Evolutionary conservation across 306 rosid species (phyloP), one percentile per base, ranked within the genome.

Genomic region (Fagus sylvatica): DNA sequence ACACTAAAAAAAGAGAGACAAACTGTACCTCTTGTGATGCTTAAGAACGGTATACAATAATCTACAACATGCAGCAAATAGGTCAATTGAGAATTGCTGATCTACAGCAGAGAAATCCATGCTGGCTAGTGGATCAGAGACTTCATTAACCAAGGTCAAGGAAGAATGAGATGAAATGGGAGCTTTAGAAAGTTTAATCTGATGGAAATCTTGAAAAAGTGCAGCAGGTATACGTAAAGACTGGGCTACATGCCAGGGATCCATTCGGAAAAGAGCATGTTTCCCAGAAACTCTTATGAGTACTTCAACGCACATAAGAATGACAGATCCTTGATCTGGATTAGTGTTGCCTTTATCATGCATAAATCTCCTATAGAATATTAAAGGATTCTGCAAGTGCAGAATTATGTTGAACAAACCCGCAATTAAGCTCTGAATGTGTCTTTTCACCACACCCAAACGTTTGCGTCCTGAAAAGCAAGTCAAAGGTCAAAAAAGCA

Each of bases 251-350:
- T 90, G 94, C 85, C 92, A 85, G 71, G 81, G 81, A 72, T 89
- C 88, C 96, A 89, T 88, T 54, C 84, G 79, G 83, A 84, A 94
- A 19, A 89, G 75, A 79, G 91, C 78, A 57, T 83, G 90, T 79
- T 88, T 94, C 81, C 96, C 92, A 32, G 92, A 90, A 66, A 90
- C 75, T 83, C 93, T 85, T 74, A 75, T 80, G 17, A 92, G 95
- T 74, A 92, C 91, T 82, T 92, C 92, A 88, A 92, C 91, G 78
- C 97, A 87, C 98, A 94, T 92, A 75, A 92, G 95, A 88, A 92
- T 83, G 78, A 90, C 88, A 22, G 98, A 70, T 83, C 97, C 97
- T 28, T 95, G 87, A 92, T 94, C 98, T 36, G 97, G 97, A 76
- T 82, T 69, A 72, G 55, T 65, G 66, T 77, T 66, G 53, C 77